phyloP scores from a whole-genome alignment of 75 land plant genomes.

The Pinus tabuliformis region DNA sequence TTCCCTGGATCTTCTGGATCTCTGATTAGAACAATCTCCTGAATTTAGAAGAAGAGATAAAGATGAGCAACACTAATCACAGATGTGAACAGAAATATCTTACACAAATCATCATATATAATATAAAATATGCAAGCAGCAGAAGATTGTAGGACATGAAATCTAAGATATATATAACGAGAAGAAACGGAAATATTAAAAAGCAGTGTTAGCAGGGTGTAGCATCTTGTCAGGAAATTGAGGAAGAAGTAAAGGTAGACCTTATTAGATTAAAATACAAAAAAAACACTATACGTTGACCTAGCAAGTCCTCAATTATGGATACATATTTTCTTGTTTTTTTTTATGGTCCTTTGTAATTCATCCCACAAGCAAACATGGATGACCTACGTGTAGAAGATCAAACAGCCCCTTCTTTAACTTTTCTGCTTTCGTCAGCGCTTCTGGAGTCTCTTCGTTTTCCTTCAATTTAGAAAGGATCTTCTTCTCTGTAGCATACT shows the following conservation, averaged over 20 bases:
- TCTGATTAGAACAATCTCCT: constrained; percentile 92
- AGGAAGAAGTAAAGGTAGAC: background rate
- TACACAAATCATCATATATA: background rate
- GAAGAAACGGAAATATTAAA: background rate
- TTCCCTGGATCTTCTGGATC: constrained; percentile 81
- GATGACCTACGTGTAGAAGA: constrained; percentile 56
- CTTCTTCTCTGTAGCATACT: constrained; percentile 86
- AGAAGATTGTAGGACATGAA: background rate
- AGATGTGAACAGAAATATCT: background rate
- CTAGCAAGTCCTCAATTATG: background rate
- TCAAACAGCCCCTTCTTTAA: constrained; percentile 54
- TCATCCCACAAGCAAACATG: background rate
- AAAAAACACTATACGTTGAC: background rate
- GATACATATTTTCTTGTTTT: background rate
- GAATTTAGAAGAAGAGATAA: constrained; percentile 15
- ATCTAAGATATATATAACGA: background rate
- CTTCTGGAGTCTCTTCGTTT: constrained; percentile 28
- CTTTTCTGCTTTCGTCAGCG: constrained; percentile 35
- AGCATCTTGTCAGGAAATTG: background rate
- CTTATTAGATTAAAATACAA: background rate
- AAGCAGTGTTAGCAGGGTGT: background rate
- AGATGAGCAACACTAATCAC: background rate
- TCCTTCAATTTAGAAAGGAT: constrained; percentile 45
- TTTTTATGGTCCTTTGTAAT: background rate
- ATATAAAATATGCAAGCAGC: background rate